Evolutionary conservation across 768 basidiomycete species (phyloP), one percentile per base, ranked within the genome.

Genomic region (Filobasidium floriforme): DNA sequence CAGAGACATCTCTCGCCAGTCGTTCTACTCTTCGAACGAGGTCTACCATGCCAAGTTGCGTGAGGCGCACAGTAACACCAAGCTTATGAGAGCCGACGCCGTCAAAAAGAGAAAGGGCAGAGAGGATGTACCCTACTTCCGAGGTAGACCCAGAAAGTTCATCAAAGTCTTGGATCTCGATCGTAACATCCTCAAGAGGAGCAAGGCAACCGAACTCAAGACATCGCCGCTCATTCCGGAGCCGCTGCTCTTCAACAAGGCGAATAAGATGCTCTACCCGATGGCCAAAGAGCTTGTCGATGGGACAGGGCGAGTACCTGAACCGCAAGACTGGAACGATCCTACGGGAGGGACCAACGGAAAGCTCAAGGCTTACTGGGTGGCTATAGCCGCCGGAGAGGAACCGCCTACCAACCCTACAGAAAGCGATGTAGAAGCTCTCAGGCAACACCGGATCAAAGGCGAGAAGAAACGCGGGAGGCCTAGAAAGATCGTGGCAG

Each of bases 71-170:
- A 49, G 32, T 9, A 37, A 37, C 32, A 37, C 32, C 9, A 37
- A 37, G 32, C 32, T 37, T 9, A 37, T 37, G 32, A 37, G 12
- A 14, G 12, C 22, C 14, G 5, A 18, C 5, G 43, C 10, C 10
- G 22, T 49, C 18, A 49, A 22, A 6, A 49, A 22, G 46, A 49
- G 14, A 22, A 3, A 3, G 22, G 46, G 46, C 18, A 49, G 14
- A 14, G 46, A 49, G 46, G 46, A 49, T 14, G 46, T 22, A 3
- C 22, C 46, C 15, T 18, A 15, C 22, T 18, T 49, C 46, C 67
- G 72, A 41, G 77, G 77, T 59, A 69, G 77, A 52, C 77, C 75
- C 0, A 46, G 77, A 28, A 76, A 78, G 60, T 76, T 72, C 57
- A 68, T 75, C 59, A 74, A 77, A 52, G 74, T 77, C 0, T 70